A percentile compares a stretch with the other conserved stretches of the same genome.
These are phyloP conservation scores for Curvularia sp. DNA, from an alignment of 2,329 filamentous ascomycete species.

Conservation along the genomic window DNA sequence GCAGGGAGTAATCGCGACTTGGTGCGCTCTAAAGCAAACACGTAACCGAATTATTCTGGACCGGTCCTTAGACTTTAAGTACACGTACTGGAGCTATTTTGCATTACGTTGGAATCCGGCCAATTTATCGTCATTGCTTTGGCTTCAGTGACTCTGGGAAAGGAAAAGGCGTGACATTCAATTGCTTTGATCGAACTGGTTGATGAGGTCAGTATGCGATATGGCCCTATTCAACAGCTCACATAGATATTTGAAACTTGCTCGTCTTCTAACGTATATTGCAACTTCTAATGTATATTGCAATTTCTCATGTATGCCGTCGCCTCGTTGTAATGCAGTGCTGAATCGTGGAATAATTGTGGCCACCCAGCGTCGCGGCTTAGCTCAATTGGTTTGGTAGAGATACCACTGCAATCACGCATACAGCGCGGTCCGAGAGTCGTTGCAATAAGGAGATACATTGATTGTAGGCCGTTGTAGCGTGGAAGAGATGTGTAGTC, in stretches of 20 bases:
- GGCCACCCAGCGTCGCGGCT: background rate
- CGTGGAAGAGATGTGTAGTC: background rate
- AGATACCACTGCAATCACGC: background rate
- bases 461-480: background rate
- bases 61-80: background rate
- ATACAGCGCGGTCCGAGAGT: background rate
- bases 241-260: background rate
- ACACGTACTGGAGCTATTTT: background rate
- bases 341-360: background rate
- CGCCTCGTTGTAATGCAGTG: background rate
- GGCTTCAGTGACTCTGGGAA: background rate
- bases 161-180: background rate
- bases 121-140: background rate
- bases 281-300: no score
- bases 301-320: background rate
- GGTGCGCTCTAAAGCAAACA: background rate
- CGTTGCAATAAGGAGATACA: background rate
- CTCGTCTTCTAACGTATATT: background rate
- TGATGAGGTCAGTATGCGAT: background rate
- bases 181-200: background rate
- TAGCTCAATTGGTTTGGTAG: background rate
- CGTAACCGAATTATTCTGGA: background rate
- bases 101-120: background rate
- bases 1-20: background rate
- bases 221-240: background rate